Percentiles rank a stretch among this genome's conserved stretches.
These are phyloP conservation scores for Forsythia suspensa DNA, from an alignment of 257 asterid species.

Conservation along the genomic window DNA sequence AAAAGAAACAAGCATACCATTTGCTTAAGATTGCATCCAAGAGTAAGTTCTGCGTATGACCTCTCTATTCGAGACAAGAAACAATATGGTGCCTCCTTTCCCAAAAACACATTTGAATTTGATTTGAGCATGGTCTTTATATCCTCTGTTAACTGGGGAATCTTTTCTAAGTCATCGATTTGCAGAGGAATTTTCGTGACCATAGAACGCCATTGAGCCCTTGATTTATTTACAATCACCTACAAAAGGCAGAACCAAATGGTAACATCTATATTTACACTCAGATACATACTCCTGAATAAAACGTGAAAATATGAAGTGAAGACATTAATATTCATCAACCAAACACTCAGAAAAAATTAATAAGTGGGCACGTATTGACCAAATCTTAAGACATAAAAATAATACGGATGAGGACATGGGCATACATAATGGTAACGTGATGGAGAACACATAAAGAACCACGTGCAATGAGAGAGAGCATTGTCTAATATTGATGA, in stretches of 20 bases:
- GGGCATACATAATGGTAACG: not conserved
- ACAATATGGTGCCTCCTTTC: slow-evolving; percentile 84
- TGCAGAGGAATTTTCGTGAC: slow-evolving; percentile 57
- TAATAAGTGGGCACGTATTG: not conserved
- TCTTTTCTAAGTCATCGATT: slow-evolving; percentile 63
- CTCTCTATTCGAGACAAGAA: slow-evolving; percentile 67
- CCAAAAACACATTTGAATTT: slow-evolving; percentile 72
- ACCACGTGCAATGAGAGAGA: too few relatives aligned
- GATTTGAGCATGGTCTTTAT: slow-evolving; percentile 74
- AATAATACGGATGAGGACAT: not conserved
- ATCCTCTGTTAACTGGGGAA: slow-evolving; percentile 69
- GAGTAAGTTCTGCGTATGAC: slow-evolving; percentile 70
- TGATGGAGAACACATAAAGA: not conserved
- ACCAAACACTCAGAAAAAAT: slow-evolving; percentile 7
- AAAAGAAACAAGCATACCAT: slow-evolving; percentile 38
- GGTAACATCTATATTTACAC: not conserved
- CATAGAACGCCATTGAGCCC: slow-evolving; percentile 73
- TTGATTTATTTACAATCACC: slow-evolving; percentile 91
- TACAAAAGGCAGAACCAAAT: slow-evolving; percentile 30
- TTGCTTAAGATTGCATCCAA: slow-evolving; percentile 81
- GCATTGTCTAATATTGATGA: not conserved
- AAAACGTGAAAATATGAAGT: slow-evolving; percentile 11
- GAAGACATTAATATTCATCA: not conserved
- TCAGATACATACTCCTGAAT: not conserved
- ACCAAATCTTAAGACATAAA: slow-evolving; percentile 1